A percentile compares a stretch with the other conserved stretches of the same genome.
These are phyloP conservation scores for Suillus hirtellus DNA, from an alignment of 768 basidiomycete genomes.

Conservation along the genomic window DNA sequence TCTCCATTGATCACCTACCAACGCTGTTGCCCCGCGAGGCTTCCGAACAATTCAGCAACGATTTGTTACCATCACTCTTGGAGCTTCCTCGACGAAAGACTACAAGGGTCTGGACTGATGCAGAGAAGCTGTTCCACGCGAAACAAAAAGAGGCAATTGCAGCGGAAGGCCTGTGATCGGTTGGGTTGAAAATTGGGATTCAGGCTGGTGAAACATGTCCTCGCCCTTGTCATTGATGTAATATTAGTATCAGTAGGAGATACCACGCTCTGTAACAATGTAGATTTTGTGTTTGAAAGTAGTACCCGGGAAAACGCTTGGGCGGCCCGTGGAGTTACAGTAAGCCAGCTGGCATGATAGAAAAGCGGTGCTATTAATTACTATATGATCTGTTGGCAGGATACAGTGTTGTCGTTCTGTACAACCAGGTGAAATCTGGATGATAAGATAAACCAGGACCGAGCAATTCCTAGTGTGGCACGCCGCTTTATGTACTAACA, in stretches of 20 bases:
- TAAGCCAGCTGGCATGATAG: not conserved
- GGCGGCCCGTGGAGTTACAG: too few relatives aligned
- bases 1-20: constrained; percentile 97
- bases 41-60: constrained; percentile 91
- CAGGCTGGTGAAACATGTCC: not conserved
- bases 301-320: too few relatives aligned
- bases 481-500: constrained; percentile 7
- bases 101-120: constrained; percentile 85
- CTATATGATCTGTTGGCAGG: not conserved
- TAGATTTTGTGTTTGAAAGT: not conserved
- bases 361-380: not conserved
- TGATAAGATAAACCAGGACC: not conserved
- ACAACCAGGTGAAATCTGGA: not conserved
- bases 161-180: constrained; percentile 12
- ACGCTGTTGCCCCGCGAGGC: constrained; percentile 94
- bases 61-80: constrained; percentile 82
- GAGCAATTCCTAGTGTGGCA: not conserved
- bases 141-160: constrained; percentile 56
- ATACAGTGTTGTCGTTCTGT: not conserved
- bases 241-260: not conserved
- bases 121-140: constrained; percentile 78
- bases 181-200: not conserved
- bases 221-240: not conserved
- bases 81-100: constrained; percentile 66
- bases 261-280: not conserved